phyloP scores from a whole-genome alignment of 1,139 yeast species.

The Pichia cactophila region DNA sequence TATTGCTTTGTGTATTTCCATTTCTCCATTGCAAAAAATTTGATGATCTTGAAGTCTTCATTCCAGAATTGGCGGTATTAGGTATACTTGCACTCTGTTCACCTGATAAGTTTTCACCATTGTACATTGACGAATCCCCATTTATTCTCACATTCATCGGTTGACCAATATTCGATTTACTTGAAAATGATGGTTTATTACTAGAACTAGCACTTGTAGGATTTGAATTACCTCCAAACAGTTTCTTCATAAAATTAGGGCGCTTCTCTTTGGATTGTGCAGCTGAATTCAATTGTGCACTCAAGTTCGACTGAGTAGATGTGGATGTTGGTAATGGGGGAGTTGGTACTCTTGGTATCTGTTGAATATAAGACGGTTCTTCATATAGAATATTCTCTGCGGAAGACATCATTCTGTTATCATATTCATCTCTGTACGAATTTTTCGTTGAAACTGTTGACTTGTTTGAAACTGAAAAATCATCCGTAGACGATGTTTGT shows the following conservation, averaged over 20 bases:
- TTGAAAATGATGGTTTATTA: constrained; percentile 3
- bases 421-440: constrained; percentile 6
- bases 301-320: constrained; percentile 1
- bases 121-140: constrained; percentile 17
- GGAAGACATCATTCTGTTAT: constrained; percentile 2
- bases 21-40: constrained; percentile 34
- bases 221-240: constrained; percentile 20
- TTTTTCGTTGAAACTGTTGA: constrained; percentile 6
- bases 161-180: constrained; percentile 16
- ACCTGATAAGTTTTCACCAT: neutral
- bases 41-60: constrained; percentile 36
- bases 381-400: constrained; percentile 1
- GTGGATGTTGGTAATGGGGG: constrained; percentile 4
- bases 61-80: constrained; percentile 1
- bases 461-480: constrained; percentile 7
- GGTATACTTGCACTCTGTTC: neutral
- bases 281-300: constrained; percentile 4
- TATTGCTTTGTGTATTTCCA: constrained; percentile 5
- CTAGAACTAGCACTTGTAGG: constrained; percentile 6
- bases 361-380: constrained; percentile 1
- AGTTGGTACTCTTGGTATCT: constrained; percentile 3
- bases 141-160: constrained; percentile 26
- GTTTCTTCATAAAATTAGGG: constrained; percentile 24
- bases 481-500: constrained; percentile 4
- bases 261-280: constrained; percentile 14